Percentiles rank a stretch among this genome's conserved stretches.
These are phyloP conservation scores for Dujonia santamariae DNA, from an alignment of 1,139 yeast genomes.

Conservation along the genomic window DNA sequence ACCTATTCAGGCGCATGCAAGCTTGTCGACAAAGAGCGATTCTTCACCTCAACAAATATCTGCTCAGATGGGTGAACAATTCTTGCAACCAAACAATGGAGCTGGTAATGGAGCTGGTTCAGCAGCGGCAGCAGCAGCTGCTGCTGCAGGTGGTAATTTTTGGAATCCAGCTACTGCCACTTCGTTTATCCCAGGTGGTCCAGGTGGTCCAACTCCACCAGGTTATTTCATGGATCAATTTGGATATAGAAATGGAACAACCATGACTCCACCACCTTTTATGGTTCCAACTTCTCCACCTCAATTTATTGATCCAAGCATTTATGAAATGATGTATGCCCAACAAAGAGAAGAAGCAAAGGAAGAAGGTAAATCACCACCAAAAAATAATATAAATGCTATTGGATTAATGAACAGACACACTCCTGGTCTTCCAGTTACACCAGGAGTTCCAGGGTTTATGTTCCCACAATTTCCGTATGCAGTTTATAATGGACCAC, in stretches of 20 bases:
- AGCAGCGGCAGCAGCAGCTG: conserved; percentile 9
- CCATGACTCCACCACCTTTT: conserved; percentile 20
- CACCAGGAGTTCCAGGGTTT: too few relatives aligned
- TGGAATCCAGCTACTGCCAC: conserved; percentile 70
- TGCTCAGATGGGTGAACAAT: conserved; percentile 1
- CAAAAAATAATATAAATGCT: conserved; percentile 23
- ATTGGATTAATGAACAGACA: conserved; percentile 41
- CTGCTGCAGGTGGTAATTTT: conserved; percentile 26
- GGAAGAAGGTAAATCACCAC: conserved; percentile 1
- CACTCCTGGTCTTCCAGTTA: too few relatives aligned
- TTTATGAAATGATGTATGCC: conserved; percentile 27
- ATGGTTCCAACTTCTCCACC: conserved; percentile 36
- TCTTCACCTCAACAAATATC: conserved; percentile 16
- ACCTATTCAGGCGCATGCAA: conserved; percentile 49
- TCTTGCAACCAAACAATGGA: conserved; percentile 10
- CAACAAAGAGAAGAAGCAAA: conserved; percentile 5
- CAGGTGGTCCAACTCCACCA: conserved; percentile 12
- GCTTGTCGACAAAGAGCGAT: conserved; percentile 33
- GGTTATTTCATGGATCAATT: conserved; percentile 26
- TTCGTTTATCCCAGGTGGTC: conserved; percentile 47
- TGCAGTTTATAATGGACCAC: conserved; percentile 30
- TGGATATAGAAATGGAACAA: conserved; percentile 1
- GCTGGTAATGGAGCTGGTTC: too few relatives aligned
- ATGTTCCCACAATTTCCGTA: conserved; percentile 55
- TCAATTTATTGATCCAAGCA: conserved; percentile 38